These are phyloP conservation scores for Hericium coralloides DNA, from an alignment of 768 basidiomycete genomes.

Conservation along the genomic window DNA sequence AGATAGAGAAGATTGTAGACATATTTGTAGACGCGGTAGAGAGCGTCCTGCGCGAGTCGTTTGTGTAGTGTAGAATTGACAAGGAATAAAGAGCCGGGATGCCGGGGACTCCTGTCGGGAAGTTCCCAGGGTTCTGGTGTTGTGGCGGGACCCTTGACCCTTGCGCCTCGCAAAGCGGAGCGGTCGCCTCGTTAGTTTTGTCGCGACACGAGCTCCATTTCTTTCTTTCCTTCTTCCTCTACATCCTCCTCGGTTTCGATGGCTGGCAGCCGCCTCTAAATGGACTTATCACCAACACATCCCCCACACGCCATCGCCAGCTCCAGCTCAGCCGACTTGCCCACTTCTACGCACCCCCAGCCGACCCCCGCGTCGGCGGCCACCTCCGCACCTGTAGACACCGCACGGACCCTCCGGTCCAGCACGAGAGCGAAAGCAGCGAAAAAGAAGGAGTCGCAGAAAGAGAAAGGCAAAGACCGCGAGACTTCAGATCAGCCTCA, in stretches of 20 bases:
- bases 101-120: too few species aligned
- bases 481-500: conserved; percentile 10
- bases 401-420: conserved; percentile 51
- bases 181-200: not conserved
- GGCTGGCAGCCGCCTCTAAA: conserved; percentile 85
- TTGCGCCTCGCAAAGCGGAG: not conserved
- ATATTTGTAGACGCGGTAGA: conserved; percentile 60
- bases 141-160: not conserved
- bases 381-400: conserved; percentile 35
- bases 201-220: not conserved
- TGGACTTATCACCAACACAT: conserved; percentile 78
- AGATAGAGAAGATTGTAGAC: conserved; percentile 61
- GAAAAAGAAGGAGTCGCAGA: conserved; percentile 14
- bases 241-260: conserved; percentile 41
- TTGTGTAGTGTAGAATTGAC: not conserved
- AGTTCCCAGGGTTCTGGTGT: not conserved
- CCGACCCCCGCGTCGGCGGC: conserved; percentile 24
- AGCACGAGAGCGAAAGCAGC: conserved; percentile 37
- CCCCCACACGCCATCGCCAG: conserved; percentile 61
- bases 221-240: not conserved
- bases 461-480: conserved; percentile 24
- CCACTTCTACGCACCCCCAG: conserved; percentile 34
- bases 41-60: conserved; percentile 35
- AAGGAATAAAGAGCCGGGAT: not conserved
- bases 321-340: conserved; percentile 37